Evolutionary conservation across 2,329 filamentous ascomycete genomes (phyloP).

Genomic region (Xylariaceae sp.): DNA sequence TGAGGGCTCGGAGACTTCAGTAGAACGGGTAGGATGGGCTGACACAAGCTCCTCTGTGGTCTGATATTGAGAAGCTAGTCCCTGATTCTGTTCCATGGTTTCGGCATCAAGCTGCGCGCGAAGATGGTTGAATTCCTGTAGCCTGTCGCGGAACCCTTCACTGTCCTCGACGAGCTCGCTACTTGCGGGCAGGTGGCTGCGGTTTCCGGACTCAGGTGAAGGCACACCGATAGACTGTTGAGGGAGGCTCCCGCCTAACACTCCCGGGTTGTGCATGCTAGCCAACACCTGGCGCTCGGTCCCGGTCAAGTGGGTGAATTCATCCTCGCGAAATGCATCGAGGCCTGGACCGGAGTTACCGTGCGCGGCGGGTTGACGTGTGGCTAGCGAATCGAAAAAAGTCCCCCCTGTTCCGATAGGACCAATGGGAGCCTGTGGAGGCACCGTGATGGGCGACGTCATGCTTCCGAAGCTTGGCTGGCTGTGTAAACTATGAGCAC

Average conservation of each 20-base stretch:
- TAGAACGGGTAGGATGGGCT: slow-evolving; percentile 23
- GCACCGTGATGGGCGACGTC: slow-evolving; percentile 77
- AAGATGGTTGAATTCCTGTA: slow-evolving; percentile 83
- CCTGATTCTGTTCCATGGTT: slow-evolving; percentile 44
- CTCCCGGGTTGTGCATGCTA: slow-evolving; percentile 46
- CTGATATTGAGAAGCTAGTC: slow-evolving; percentile 5
- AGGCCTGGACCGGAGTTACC: slow-evolving; percentile 54
- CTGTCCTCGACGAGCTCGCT: slow-evolving; percentile 60
- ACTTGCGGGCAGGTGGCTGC: slow-evolving; percentile 56
- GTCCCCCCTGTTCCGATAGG: slow-evolving; percentile 66
- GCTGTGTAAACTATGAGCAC: slow-evolving; percentile 93
- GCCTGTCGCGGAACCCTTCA: slow-evolving; percentile 71
- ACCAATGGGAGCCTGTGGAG: slow-evolving; percentile 60
- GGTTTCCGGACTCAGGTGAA: slow-evolving; percentile 48
- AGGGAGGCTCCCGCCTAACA: slow-evolving; percentile 43
- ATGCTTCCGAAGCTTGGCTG: slow-evolving; percentile 97
- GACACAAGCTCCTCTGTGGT: slow-evolving; percentile 21
- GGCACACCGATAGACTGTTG: slow-evolving; percentile 49
- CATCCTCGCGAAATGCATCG: slow-evolving; percentile 72
- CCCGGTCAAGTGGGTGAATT: slow-evolving; percentile 69
- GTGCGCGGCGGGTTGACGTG: slow-evolving; percentile 48
- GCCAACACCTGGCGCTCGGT: slow-evolving; percentile 62
- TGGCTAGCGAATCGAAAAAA: slow-evolving; percentile 71
- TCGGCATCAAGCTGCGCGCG: slow-evolving; percentile 74
- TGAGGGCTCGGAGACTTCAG: slow-evolving; percentile 18